Evolutionary conservation across 176 grass and related monocot species (phyloP), one percentile per base, ranked within the genome.

Genomic region (Bolboschoenus planiculmis): DNA sequence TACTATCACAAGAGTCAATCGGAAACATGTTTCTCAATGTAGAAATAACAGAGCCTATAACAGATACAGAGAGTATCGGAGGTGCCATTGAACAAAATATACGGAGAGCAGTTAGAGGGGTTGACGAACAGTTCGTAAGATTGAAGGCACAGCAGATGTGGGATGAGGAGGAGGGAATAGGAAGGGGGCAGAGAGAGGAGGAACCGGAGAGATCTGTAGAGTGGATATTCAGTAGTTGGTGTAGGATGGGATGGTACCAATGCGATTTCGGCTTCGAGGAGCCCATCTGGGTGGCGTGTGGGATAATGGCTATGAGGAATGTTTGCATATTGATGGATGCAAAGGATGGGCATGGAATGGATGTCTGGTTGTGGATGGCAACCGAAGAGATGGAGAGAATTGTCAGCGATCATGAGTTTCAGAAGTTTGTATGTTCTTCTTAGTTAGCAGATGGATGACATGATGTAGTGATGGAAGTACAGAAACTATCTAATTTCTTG

Each of bases 71-170:
- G 2, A 70, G 20, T 5, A 21, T 4, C 7, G 6, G 7, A 43
- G 7, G 65, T n/a, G n/a, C n/a, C 36, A 70, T 70, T 40, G 35
- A 70, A 70, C 65, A 70, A 70, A 70, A 10, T 70, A 70, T 43
- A 70, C 11, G 65, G 20, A 70, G 35, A 39, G 18, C 65, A 11
- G 37, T 39, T 2, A n/a, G 20, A 70, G 35, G 31, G 7, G 65
- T 70, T 0, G 7, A 70, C 5, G 35, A 43, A 23, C 2, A 70
- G 18, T 42, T 70, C 3, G 34, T 68, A 37, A 68, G 35, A 68
- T 39, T 37, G 33, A 39, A 68, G 34, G 65, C 1, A 3, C 35
- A 40, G 18, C 4, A 68, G 36, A 68, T 43, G 20, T 24, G 35
- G 35, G 18, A 43, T 23, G 29, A 21, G 20, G 24, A 7, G 16